phyloP scores from a whole-genome alignment of 257 asterid genomes.

The Nicotiana knightiana region DNA sequence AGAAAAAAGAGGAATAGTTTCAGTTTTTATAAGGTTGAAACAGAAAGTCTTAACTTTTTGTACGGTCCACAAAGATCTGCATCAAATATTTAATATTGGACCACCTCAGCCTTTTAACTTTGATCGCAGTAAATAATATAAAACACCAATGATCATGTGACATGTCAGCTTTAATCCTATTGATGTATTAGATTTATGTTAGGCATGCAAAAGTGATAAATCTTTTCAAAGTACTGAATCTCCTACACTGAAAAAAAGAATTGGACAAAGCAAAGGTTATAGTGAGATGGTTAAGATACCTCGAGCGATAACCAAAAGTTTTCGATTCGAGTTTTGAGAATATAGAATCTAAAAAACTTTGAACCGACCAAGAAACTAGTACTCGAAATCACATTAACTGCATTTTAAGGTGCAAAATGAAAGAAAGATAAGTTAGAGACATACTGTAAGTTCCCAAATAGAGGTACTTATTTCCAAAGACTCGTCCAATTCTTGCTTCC shows the following conservation, averaged over 20 bases:
- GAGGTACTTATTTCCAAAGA: slow-evolving; percentile 77
- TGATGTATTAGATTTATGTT: neutral
- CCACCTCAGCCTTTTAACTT: neutral
- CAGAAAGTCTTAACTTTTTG: slow-evolving; percentile 8
- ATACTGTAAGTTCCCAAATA: slow-evolving; percentile 75
- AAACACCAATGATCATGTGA: slow-evolving; percentile 22
- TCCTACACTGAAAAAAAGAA: neutral
- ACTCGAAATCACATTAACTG: neutral
- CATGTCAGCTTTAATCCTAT: slow-evolving; percentile 26
- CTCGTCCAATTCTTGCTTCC: slow-evolving; percentile 96
- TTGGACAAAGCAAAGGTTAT: neutral
- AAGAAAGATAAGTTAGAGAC: neutral
- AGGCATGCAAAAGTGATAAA: neutral
- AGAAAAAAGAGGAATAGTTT: slow-evolving; percentile 26
- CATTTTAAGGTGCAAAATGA: neutral
- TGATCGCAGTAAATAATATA: slow-evolving; percentile 10
- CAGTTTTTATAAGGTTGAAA: slow-evolving; percentile 20
- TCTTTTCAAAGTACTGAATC: neutral
- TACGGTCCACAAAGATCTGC: slow-evolving; percentile 24
- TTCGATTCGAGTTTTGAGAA: neutral
- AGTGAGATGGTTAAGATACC: neutral
- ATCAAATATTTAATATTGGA: slow-evolving; percentile 3
- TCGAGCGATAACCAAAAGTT: neutral
- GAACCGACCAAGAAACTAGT: neutral
- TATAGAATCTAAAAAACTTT: neutral